phyloP scores from a whole-genome alignment of 441 rosid species.

The Dalechampia spathulata region DNA sequence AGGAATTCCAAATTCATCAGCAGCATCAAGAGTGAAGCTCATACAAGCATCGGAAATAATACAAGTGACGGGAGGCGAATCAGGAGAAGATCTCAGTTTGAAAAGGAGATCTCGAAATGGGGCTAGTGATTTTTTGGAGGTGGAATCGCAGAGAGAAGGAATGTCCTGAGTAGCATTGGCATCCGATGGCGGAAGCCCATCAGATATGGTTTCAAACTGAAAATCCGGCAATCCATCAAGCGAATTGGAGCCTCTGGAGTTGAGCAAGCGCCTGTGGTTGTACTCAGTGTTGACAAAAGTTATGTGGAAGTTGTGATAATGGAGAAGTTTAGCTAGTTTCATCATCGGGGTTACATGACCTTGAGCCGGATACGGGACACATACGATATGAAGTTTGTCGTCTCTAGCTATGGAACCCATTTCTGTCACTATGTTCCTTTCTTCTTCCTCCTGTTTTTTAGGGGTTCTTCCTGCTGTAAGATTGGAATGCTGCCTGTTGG shows the following conservation, averaged over 20 bases:
- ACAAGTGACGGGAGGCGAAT: slow-evolving; percentile 12
- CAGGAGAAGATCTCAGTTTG: neutral
- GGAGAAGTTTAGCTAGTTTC: slow-evolving; percentile 41
- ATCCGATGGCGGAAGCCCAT: slow-evolving; percentile 32
- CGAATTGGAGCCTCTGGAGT: slow-evolving; percentile 23
- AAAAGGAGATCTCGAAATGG: slow-evolving; percentile 18
- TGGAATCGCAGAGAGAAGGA: slow-evolving; percentile 24
- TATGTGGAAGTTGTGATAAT: slow-evolving; percentile 29
- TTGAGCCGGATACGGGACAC: slow-evolving; percentile 41
- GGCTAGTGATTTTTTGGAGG: slow-evolving; percentile 16
- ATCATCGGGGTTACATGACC: slow-evolving; percentile 48
- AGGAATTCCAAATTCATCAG: slow-evolving; percentile 19
- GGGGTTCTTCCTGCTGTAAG: too few species aligned
- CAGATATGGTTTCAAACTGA: slow-evolving; percentile 31
- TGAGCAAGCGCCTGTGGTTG: slow-evolving; percentile 33
- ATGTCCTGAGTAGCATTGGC: slow-evolving; percentile 30
- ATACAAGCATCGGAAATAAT: slow-evolving; percentile 1
- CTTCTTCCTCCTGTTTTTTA: too few species aligned
- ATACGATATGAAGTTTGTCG: slow-evolving; percentile 30
- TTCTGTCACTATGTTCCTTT: too few species aligned
- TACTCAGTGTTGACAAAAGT: slow-evolving; percentile 19
- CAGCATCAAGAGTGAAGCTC: slow-evolving; percentile 9
- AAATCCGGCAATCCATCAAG: slow-evolving; percentile 29
- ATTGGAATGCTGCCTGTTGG: too few species aligned
- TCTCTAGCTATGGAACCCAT: slow-evolving; percentile 12